Evolutionary conservation across 2,329 filamentous ascomycete genomes (phyloP), one percentile per base, ranked within the genome.

Genomic region (Colletotrichum liriopes): DNA sequence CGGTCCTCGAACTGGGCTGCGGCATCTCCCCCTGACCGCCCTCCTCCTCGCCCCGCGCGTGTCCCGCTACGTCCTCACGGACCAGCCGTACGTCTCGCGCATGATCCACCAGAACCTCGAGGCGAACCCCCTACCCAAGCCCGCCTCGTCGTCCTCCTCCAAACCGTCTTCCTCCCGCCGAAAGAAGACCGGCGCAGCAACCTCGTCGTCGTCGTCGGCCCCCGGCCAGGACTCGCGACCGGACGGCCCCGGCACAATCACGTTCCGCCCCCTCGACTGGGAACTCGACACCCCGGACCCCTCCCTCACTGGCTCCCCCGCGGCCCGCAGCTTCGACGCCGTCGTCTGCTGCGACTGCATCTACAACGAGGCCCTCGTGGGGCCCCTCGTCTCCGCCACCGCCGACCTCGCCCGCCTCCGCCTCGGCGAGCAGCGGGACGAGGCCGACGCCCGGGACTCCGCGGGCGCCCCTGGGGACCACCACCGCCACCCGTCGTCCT

Each of bases 341-440:
- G 85, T 98, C 14, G 80, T 98, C 45, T 94, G 95, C 5, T 97
- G 94, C 79, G 96, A 99, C 81, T 98, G 95, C 81, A 93, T 99
- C 76, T 99, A 97, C 85, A 99, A 98, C 82, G 94, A 98, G 75
- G 90, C 93, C 2, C 88, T 98, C 3, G 90, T 98, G 32, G 85
- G 89, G 54, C 94, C 95, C 0, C 89, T 98, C 60, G 93, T 96
- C n/a, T 89, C 92, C 77, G 93, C 94, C 0, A 97, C 94, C 79
- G 90, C 86, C 7, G 93, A 97, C 74, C 87, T 91, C 32, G 97
- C 94, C 81, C 84, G 84, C 12, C 81, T 96, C 20, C 86, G 91
- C n/a, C 26, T 68, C 16, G 43, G 65, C 39, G 26, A 69, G 41
- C 60, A 74, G 56, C 62, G 74, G 23, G 63, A 73, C 23, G 37